A percentile compares a stretch with the other conserved stretches of the same genome.
phyloP scores from a whole-genome alignment of 2,329 filamentous ascomycete genomes.

The Juglanconis oblonga region DNA sequence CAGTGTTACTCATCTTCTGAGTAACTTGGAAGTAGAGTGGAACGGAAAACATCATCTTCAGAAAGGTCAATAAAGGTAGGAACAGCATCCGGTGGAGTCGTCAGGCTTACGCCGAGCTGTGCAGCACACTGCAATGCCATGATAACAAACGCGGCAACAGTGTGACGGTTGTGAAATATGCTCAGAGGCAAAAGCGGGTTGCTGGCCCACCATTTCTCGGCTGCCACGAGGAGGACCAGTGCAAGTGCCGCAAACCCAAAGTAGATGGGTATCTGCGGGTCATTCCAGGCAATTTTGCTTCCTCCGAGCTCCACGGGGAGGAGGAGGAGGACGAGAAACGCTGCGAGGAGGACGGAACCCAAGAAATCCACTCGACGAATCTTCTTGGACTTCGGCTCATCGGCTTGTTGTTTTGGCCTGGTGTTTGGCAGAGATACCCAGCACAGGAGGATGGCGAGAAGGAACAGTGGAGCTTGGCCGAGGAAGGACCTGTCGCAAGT shows the following conservation, averaged over 20 bases:
- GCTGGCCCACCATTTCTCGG: constrained; percentile 36
- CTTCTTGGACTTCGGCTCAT: constrained; percentile 24
- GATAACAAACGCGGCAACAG: constrained; percentile 52
- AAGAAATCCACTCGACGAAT: constrained; percentile 57
- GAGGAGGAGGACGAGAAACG: constrained; percentile 34
- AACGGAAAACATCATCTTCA: constrained; percentile 59
- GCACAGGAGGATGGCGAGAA: constrained; percentile 43
- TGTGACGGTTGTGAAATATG: constrained; percentile 49
- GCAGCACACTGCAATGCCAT: constrained; percentile 51
- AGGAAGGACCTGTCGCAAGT: constrained; percentile 46
- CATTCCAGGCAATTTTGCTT: constrained; percentile 35
- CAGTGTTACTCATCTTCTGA: constrained; percentile 51
- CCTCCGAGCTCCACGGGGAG: constrained; percentile 40
- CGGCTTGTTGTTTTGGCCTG: constrained; percentile 1
- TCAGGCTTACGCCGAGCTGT: constrained; percentile 50
- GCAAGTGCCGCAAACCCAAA: constrained; percentile 28
- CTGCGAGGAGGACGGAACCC: constrained; percentile 46
- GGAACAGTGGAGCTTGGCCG: constrained; percentile 53
- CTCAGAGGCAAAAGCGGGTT: constrained; percentile 60
- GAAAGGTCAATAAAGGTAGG: background rate
- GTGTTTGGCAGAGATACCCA: constrained; percentile 32
- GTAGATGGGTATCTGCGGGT: constrained; percentile 31
- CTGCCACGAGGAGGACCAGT: constrained; percentile 30
- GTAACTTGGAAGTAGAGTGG: constrained; percentile 71
- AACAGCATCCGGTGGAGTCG: constrained; percentile 8